Evolutionary conservation across 768 basidiomycete genomes (phyloP), one percentile per base, ranked within the genome.

Genomic region (Tulasnella sp.): DNA sequence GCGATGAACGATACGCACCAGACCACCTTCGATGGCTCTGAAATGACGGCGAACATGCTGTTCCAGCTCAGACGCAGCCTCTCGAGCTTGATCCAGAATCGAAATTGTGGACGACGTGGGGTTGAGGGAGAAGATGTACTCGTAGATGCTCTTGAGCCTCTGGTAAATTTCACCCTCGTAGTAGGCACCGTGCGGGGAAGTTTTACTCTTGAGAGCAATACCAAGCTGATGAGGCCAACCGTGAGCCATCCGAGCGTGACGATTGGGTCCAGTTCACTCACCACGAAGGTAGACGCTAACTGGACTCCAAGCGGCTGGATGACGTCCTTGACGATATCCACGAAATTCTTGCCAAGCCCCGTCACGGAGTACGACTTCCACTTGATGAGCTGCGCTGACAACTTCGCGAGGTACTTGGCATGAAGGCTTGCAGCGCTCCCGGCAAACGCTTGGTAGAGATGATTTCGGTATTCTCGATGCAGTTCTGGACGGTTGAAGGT

Each of bases 311-410:
- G 88, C 48, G 87, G 83, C 83, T 89, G 92, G 80, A 95, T 83
- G 6, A 95, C 93, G 82, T 93, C 90, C 18, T 89, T 88, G 22
- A 93, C 91, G 76, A 96, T 86, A 83, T 96, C 92, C 24, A 94
- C 88, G 48, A 87, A 89, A 37, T 84, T 87, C 5, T 87, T 86
- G 50, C 89, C 88, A 34, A 88, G 86, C 24, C 90, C 91, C 14
- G 92, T 89, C n/a, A 91, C 84, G 2, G 88, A 83, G 85, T 87
- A 93, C 7, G 93, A 91, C 80, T 90, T 86, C n/a, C 84, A 83
- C 34, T 85, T 83, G 76, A 96, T 89, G 42, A 93, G 86, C 81
- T 90, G 89, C 41, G 87, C 87, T 44, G 93, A 93, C 81, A 89
- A 91, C 50, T 90, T 72, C 20, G 72, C 34, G 77, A 81, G 48